These are phyloP conservation scores for Gymnopus androsaceus DNA, from an alignment of 1,284 basidiomycete genomes.

Conservation along the genomic window DNA sequence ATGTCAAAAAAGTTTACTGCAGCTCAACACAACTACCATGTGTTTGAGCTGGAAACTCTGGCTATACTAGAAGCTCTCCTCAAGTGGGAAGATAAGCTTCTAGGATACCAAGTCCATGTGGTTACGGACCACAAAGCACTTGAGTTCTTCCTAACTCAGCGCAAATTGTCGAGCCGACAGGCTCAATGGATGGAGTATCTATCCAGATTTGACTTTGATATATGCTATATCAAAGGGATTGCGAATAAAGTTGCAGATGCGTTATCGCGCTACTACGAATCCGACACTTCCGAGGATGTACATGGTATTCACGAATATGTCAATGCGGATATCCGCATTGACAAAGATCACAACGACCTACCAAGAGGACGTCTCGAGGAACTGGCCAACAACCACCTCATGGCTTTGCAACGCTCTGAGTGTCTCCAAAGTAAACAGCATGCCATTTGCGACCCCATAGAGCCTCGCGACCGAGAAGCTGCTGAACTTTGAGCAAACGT, in stretches of 20 bases:
- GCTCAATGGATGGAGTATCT: constrained; percentile 31
- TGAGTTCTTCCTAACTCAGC: constrained; percentile 27
- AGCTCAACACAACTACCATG: constrained; percentile 27
- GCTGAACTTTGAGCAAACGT: not conserved
- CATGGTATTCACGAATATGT: constrained; percentile 8
- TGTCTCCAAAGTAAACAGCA: not conserved
- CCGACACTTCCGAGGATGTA: constrained; percentile 20
- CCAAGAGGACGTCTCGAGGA: constrained; percentile 15
- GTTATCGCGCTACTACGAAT: constrained; percentile 31
- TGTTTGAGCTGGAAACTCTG: constrained; percentile 30
- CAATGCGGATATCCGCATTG: constrained; percentile 25
- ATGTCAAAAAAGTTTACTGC: constrained; percentile 28
- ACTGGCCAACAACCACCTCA: not conserved
- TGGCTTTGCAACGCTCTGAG: not conserved
- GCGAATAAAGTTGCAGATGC: constrained; percentile 32
- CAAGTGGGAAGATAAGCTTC: constrained; percentile 33
- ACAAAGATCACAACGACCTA: constrained; percentile 26
- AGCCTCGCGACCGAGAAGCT: constrained; percentile 1
- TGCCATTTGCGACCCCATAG: not conserved
- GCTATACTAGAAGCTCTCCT: constrained; percentile 31
- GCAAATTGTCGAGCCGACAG: constrained; percentile 20
- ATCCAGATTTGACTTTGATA: constrained; percentile 27
- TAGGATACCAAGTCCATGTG: constrained; percentile 24
- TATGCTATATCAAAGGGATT: constrained; percentile 30
- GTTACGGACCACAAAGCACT: constrained; percentile 33